Percentiles rank a stretch among this genome's conserved stretches.
Evolutionary conservation across 768 basidiomycete genomes (phyloP).

Genomic region (Podaxis sp.): DNA sequence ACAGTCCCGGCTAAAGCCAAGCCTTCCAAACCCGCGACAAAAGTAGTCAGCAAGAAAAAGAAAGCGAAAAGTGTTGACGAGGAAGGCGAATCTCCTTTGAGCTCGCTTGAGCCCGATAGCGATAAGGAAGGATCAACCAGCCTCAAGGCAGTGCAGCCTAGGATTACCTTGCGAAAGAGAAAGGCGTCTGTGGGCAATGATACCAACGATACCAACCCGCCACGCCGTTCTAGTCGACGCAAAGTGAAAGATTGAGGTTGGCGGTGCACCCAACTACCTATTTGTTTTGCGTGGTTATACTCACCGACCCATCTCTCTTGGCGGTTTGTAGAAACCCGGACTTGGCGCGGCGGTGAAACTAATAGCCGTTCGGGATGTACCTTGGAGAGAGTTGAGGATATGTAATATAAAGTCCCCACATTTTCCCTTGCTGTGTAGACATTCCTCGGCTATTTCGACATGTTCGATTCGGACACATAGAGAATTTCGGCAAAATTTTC

Average conservation of each 20-base stretch:
- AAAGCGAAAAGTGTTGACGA: neutral
- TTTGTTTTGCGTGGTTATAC: neutral
- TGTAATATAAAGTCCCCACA: neutral
- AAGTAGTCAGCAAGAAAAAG: neutral
- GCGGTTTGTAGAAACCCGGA: neutral
- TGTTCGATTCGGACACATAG: neutral
- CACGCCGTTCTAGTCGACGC: conserved; percentile 10
- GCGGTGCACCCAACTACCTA: neutral
- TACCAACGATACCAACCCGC: neutral
- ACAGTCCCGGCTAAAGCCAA: conserved; percentile 3
- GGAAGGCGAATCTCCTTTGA: conserved; percentile 6
- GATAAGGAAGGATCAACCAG: neutral
- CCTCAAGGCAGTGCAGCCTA: neutral
- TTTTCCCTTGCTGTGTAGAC: neutral
- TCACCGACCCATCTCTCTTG: neutral
- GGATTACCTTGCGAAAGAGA: neutral
- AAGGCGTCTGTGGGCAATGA: neutral
- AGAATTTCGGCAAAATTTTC: neutral
- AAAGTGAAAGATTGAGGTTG: neutral
- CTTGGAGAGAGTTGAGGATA: neutral
- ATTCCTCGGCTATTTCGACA: neutral
- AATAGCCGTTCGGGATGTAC: too few species aligned
- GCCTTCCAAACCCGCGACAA: neutral
- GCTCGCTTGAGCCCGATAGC: neutral
- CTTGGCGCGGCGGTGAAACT: too few species aligned